Conservation (phyloP, 1,284 basidiomycete species). For the Coniferiporia weirii region DNA sequence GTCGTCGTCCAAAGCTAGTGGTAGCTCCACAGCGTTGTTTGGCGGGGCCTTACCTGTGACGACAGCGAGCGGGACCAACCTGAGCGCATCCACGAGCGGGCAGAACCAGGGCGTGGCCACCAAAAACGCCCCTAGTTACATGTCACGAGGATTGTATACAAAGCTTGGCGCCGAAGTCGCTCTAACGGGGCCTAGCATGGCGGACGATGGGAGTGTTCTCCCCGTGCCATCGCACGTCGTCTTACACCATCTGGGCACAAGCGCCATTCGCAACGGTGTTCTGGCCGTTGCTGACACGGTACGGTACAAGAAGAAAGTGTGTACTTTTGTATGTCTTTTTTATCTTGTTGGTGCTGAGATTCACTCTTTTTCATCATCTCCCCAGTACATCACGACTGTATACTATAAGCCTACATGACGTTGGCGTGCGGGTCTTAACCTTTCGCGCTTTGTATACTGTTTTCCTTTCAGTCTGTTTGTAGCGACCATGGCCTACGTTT, state of each 20-base stretch:
- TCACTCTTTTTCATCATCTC: constrained; percentile 15
- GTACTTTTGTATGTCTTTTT: constrained; percentile 23
- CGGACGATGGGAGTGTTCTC: constrained; percentile 90
- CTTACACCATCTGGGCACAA: constrained; percentile 92
- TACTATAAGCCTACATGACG: constrained; percentile 55
- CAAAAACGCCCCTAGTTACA: constrained; percentile 27
- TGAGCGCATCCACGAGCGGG: constrained; percentile 29
- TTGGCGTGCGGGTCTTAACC: not conserved
- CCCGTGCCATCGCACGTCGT: constrained; percentile 95
- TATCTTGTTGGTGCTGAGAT: constrained; percentile 10
- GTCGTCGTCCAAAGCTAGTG: constrained; percentile 16
- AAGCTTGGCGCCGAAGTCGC: constrained; percentile 22
- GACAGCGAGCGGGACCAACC: constrained; percentile 40
- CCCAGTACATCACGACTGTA: constrained; percentile 61
- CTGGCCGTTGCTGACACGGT: constrained; percentile 92
- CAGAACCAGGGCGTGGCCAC: constrained; percentile 17
- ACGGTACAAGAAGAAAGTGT: constrained; percentile 88
- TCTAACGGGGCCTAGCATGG: constrained; percentile 34
- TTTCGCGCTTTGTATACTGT: not conserved
- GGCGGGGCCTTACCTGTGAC: constrained; percentile 32
- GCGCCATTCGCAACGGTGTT: constrained; percentile 92
- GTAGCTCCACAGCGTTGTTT: constrained; percentile 17
- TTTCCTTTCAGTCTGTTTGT: not conserved
- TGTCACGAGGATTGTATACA: constrained; percentile 25
- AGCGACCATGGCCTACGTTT: not conserved